Conservation (phyloP, 768 basidiomycete species). For the Termitomyces sp. region DNA sequence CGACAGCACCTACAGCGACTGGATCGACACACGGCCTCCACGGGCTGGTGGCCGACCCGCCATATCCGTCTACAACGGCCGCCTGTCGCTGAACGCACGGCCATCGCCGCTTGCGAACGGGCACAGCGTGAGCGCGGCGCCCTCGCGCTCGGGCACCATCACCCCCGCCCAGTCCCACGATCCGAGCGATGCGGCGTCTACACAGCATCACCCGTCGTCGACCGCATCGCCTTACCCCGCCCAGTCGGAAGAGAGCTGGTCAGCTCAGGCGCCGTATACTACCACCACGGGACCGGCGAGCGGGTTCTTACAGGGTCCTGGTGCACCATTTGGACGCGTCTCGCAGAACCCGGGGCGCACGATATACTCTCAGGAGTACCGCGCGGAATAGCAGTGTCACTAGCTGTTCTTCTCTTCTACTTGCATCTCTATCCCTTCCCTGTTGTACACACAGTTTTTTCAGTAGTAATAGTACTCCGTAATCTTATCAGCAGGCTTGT, state of each 20-base stretch:
- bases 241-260: slow-evolving; percentile 20
- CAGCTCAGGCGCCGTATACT: slow-evolving; percentile 32
- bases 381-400: slow-evolving; percentile 10
- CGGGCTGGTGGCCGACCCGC: slow-evolving; percentile 11
- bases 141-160: slow-evolving; percentile 18
- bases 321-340: slow-evolving; percentile 35
- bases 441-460: not conserved
- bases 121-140: slow-evolving; percentile 13
- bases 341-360: slow-evolving; percentile 56
- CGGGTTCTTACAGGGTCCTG: slow-evolving; percentile 44
- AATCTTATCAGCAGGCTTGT: slow-evolving; percentile 16
- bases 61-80: slow-evolving; percentile 12
- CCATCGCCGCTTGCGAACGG: slow-evolving; percentile 23
- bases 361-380: slow-evolving; percentile 50
- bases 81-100: slow-evolving; percentile 17
- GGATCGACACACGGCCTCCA: slow-evolving; percentile 14
- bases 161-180: slow-evolving; percentile 20
- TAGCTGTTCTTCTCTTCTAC: not conserved
- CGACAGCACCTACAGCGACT: slow-evolving; percentile 11
- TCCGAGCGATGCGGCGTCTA: slow-evolving; percentile 12
- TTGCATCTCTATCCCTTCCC: not conserved
- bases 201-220: slow-evolving; percentile 14
- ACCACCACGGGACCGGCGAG: slow-evolving; percentile 42
- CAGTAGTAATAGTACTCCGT: slow-evolving; percentile 6
- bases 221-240: slow-evolving; percentile 14